These are phyloP conservation scores for Coemansia sp. DNA, from an alignment of 192 early-diverging fungal genomes.

Conservation along the genomic window DNA sequence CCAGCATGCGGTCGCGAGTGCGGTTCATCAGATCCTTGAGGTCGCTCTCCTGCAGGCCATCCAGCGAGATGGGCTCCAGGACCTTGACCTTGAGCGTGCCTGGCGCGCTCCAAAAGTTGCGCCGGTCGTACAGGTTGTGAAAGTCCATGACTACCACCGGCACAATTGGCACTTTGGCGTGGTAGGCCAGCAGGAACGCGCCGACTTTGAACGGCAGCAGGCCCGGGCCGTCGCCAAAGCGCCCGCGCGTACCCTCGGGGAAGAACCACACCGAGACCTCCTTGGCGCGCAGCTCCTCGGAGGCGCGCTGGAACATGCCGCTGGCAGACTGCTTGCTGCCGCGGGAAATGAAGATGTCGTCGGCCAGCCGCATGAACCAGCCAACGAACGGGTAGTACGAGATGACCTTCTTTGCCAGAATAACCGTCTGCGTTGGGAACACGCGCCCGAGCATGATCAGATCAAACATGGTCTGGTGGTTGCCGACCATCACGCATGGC, in stretches of 20 bases:
- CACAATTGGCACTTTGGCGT: conserved; percentile 78
- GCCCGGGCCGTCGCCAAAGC: conserved; percentile 51
- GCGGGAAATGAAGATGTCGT: conserved; percentile 88
- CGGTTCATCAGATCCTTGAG: conserved; percentile 33
- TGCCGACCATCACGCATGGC: conserved; percentile 70
- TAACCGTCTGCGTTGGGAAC: conserved; percentile 62
- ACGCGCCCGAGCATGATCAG: conserved; percentile 64
- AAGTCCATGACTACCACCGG: conserved; percentile 79
- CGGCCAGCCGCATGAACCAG: conserved; percentile 64
- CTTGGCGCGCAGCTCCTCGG: conserved; percentile 65
- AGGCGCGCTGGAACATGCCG: conserved; percentile 72
- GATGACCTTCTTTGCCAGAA: conserved; percentile 69
- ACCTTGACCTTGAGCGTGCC: conserved; percentile 41
- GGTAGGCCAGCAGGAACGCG: conserved; percentile 91
- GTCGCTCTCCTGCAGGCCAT: conserved; percentile 38
- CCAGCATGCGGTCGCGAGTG: conserved; percentile 45
- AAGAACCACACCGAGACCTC: conserved; percentile 83
- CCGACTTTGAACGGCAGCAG: conserved; percentile 93
- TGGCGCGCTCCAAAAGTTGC: conserved; percentile 30
- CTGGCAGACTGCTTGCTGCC: conserved; percentile 76
- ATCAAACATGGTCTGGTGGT: conserved; percentile 85
- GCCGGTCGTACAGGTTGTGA: conserved; percentile 42
- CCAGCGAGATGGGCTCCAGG: conserved; percentile 40
- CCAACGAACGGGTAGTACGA: conserved; percentile 75
- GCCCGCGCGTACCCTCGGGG: conserved; percentile 89